A percentile compares a stretch with the other conserved stretches of the same genome.
phyloP scores from a whole-genome alignment of 2,329 filamentous ascomycete genomes.

The Arachnomyces sp. region DNA sequence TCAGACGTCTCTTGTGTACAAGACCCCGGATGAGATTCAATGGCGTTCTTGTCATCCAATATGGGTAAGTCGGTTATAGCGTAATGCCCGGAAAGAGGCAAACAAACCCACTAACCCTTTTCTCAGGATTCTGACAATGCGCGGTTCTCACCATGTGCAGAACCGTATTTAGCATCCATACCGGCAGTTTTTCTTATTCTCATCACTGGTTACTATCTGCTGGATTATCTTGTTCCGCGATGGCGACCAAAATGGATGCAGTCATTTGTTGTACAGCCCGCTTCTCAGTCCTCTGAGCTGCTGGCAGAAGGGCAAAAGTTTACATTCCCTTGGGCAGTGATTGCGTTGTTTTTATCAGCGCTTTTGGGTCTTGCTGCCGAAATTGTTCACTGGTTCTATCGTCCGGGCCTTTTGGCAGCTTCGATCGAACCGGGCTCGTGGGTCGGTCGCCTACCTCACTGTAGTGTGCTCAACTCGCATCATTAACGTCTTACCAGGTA shows the following conservation, averaged over 20 bases:
- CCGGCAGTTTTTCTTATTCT: conserved; percentile 21
- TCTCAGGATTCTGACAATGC: conserved; percentile 30
- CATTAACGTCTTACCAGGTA: conserved; percentile 23
- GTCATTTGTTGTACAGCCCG: conserved; percentile 44
- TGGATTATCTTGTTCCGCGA: conserved; percentile 16
- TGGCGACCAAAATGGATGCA: conserved; percentile 44
- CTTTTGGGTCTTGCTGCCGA: conserved; percentile 28
- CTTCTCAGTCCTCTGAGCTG: conserved; percentile 20
- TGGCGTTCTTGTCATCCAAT: conserved; percentile 7
- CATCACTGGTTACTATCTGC: conserved; percentile 22
- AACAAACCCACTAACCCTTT: conserved; percentile 9
- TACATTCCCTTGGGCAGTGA: conserved; percentile 26
- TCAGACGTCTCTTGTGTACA: no score
- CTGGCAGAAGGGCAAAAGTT: conserved; percentile 24
- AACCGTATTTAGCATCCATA: conserved; percentile 25
- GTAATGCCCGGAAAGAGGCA: neutral
- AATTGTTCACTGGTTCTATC: conserved; percentile 20
- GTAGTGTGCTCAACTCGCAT: conserved; percentile 6
- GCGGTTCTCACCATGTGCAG: conserved; percentile 26
- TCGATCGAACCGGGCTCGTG: conserved; percentile 27
- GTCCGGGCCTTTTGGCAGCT: conserved; percentile 10
- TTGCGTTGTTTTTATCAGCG: conserved; percentile 33
- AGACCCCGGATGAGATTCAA: no score
- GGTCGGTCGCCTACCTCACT: conserved; percentile 24
- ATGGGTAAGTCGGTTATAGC: conserved; percentile 7